Evolutionary conservation across 371 early-diverging fungal genomes (phyloP), one percentile per base, ranked within the genome.

Genomic region (Thermomucor indicae-seudaticae): DNA sequence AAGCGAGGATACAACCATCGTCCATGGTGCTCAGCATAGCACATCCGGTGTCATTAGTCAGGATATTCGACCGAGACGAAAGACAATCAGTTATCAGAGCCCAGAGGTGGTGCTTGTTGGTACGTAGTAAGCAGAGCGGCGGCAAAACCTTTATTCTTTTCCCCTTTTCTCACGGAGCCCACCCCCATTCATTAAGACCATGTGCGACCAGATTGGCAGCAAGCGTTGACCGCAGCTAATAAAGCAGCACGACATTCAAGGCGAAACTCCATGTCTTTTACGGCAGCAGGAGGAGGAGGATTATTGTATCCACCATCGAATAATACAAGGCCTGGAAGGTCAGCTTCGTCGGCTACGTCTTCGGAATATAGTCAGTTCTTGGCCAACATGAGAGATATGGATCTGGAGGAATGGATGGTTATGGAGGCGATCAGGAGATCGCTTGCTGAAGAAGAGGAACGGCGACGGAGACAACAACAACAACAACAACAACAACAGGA

Each of bases 381-480:
- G n/a, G 35, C 44, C 3, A 44, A 29, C 17, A 44, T 52, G 82
- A 84, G 83, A 79, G 90, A 80, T 53, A 84, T 79, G 51, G 92
- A 94, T 57, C 51, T 95, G 25, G 95, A 95, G 44, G 95, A 94
- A 59, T 64, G 90, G 64, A 85, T 95, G 93, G 70, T 95, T 0
- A 85, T 91, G 83, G 93, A 94, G 64, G 96, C 95, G 0, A 88
- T 95, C 42, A 68, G 93, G 20, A 68, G 76, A 45, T 86, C 88
- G 43, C 65, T 91, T 49, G 70, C 77, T 51, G 89, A 85, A 55
- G 74, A 79, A 55, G 80, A 85, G 42, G 78, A 78, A 20, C 39
- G 25, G 14, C n/a, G 50, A 22, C 53, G 14, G 30, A 39, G 31
- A 12, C 40, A 42, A 12, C 48, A 54, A 23, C 54, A 46, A 25